phyloP scores from a whole-genome alignment of 257 asterid species.

The Eucommia ulmoides region DNA sequence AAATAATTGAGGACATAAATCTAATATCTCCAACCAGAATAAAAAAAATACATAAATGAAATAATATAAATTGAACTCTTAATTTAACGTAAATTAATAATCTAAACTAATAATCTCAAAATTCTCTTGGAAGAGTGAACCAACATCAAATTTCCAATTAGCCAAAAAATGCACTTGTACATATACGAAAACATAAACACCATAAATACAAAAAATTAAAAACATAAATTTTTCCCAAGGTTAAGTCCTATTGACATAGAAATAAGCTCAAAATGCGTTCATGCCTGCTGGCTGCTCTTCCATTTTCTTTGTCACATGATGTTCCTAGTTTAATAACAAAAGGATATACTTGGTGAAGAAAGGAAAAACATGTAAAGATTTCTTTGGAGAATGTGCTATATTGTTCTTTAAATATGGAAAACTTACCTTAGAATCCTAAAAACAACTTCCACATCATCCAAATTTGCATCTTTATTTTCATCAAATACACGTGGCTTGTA shows the following conservation, averaged over 20 bases:
- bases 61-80: too few species aligned
- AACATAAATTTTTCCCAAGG: too few species aligned
- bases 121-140: too few species aligned
- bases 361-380: not conserved
- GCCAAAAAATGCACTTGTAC: too few species aligned
- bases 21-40: too few species aligned
- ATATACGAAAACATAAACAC: too few species aligned
- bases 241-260: slow-evolving; percentile 92
- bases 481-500: slow-evolving; percentile 67
- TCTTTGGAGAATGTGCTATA: not conserved
- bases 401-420: slow-evolving; percentile 5
- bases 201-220: too few species aligned
- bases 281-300: slow-evolving; percentile 71
- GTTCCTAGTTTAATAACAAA: slow-evolving; percentile 31
- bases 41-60: too few species aligned
- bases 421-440: slow-evolving; percentile 73
- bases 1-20: too few species aligned
- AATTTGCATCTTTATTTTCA: slow-evolving; percentile 59
- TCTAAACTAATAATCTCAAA: too few species aligned
- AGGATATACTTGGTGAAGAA: slow-evolving; percentile 4
- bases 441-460: slow-evolving; percentile 95
- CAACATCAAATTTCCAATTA: too few species aligned
- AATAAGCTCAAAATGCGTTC: slow-evolving; percentile 93
- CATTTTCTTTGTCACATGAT: slow-evolving; percentile 66
- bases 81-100: too few species aligned